Evolutionary conservation across 306 rosid genomes (phyloP).

Genomic region (Casuarina cunninghamiana): DNA sequence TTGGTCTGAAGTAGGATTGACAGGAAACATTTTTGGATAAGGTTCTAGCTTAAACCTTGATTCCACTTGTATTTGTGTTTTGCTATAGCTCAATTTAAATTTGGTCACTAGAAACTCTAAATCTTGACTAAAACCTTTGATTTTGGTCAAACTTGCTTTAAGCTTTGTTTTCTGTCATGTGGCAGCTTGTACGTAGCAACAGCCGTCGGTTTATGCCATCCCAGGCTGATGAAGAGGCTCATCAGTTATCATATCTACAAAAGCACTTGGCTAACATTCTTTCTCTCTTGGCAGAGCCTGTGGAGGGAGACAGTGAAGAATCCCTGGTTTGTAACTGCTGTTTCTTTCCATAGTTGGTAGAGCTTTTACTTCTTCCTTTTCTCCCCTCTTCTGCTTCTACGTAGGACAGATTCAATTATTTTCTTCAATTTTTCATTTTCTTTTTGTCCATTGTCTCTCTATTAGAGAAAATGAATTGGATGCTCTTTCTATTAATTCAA

Average conservation of each 20-base stretch:
- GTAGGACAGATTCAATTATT: neutral
- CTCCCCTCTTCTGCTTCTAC: constrained; percentile 12
- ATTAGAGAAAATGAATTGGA: neutral
- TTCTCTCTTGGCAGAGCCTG: constrained; percentile 79
- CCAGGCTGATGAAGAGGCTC: constrained; percentile 91
- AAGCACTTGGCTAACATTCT: constrained; percentile 80
- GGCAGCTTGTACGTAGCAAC: constrained; percentile 97
- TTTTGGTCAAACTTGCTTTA: constrained; percentile 20
- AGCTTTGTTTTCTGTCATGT: constrained; percentile 24
- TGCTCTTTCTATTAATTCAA: neutral
- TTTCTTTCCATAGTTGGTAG: constrained; percentile 10
- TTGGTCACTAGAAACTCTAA: neutral
- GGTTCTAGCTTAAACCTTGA: neutral
- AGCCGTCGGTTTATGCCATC: constrained; percentile 83
- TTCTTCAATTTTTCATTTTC: neutral
- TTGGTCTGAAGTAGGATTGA: neutral
- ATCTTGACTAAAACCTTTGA: constrained; percentile 18
- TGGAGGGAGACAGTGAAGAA: constrained; percentile 77
- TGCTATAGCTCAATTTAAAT: neutral
- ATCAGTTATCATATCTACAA: constrained; percentile 83
- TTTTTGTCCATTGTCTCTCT: neutral
- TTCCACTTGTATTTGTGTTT: neutral
- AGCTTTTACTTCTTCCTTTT: constrained; percentile 11
- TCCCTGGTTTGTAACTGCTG: constrained; percentile 63
- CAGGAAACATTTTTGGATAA: neutral